Evolutionary conservation across 495 filamentous ascomycete genomes (phyloP).

Genomic region (Aspergillus mulundensis): DNA sequence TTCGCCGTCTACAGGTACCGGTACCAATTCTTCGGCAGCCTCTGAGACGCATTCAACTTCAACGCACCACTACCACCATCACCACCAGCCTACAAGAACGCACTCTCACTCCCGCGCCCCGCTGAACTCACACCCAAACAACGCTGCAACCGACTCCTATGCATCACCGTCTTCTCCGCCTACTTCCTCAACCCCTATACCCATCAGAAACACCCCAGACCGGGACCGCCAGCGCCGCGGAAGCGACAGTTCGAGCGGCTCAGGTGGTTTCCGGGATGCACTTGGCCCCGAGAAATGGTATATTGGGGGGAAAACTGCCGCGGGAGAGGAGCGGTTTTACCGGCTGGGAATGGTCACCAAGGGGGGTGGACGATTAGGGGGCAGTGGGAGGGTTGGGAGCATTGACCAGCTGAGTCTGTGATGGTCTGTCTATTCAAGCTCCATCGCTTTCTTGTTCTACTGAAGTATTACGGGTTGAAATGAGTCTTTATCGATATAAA

Average conservation of each 20-base stretch:
- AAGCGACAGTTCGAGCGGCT: constrained; percentile 74
- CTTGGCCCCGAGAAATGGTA: constrained; percentile 80
- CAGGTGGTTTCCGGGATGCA: constrained; percentile 71
- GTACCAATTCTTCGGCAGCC: not conserved
- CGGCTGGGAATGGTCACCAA: constrained; percentile 60
- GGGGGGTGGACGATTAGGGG: constrained; percentile 46
- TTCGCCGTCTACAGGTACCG: not conserved
- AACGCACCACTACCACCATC: constrained; percentile 20
- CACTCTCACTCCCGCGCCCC: constrained; percentile 24
- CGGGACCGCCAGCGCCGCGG: constrained; percentile 48
- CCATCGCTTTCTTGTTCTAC: constrained; percentile 1
- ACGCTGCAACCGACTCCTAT: constrained; percentile 9
- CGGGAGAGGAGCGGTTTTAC: constrained; percentile 84
- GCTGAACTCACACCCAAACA: constrained; percentile 12
- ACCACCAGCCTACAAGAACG: constrained; percentile 17
- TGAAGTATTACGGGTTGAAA: not conserved
- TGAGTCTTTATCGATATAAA: not conserved
- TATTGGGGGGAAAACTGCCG: constrained; percentile 80
- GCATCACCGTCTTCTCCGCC: constrained; percentile 20
- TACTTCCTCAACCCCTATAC: constrained; percentile 33
- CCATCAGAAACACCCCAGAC: constrained; percentile 24
- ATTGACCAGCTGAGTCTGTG: constrained; percentile 61
- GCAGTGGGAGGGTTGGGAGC: constrained; percentile 55
- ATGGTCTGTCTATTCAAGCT: constrained; percentile 7
- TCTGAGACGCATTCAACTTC: constrained; percentile 17